Evolutionary conservation across 2,329 filamentous ascomycete species (phyloP), one percentile per base, ranked within the genome.

Genomic region (Ascochyta rabiei): DNA sequence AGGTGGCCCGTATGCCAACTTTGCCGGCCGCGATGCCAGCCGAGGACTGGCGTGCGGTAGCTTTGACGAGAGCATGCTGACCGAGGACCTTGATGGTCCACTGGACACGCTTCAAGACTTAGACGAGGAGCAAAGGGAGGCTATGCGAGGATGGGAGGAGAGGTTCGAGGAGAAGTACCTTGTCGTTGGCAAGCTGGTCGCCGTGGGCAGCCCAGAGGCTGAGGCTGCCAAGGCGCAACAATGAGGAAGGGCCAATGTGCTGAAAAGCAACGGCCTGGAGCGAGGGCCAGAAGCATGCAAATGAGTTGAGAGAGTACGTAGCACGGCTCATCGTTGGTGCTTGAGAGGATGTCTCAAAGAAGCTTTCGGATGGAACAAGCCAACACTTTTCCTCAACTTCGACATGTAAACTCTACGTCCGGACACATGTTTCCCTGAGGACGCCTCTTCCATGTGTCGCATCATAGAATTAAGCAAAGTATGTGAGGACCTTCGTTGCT

Each of bases 1-100:
- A 18, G 93, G 92, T 12, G 93, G 93, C 0, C 92, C 93, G 2
- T 99, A 99, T 76, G 88, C 88, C 75, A 98, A 98, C 79, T 99
- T 99, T 72, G 95, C 95, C 0, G 95, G 95, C 0, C 82, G 93
- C 34, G 95, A 99, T 76, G 95, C 95, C 18, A 91, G 86, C 61
- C 84, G 93, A 47, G 95, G 95, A 1, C 79, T 99, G 41, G 62
- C 62, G 18, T 60, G 56, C 13, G 45, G 57, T 16, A 60, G 55
- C 48, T 63, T 60, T 34, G 52, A 63, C 39, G 53, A 59, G 21
- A 47, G 55, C 13, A 62, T 50, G 54, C 53, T 57, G 60, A 98
- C 95, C 16, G 86, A 93, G 80, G 89, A 97, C 75, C 78, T 98
- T 50, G 86, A 95, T 53, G 93, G 86, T 0, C 91, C 91, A 39